phyloP scores from a whole-genome alignment of 371 early-diverging fungal genomes.

The Coemansia sp. region DNA sequence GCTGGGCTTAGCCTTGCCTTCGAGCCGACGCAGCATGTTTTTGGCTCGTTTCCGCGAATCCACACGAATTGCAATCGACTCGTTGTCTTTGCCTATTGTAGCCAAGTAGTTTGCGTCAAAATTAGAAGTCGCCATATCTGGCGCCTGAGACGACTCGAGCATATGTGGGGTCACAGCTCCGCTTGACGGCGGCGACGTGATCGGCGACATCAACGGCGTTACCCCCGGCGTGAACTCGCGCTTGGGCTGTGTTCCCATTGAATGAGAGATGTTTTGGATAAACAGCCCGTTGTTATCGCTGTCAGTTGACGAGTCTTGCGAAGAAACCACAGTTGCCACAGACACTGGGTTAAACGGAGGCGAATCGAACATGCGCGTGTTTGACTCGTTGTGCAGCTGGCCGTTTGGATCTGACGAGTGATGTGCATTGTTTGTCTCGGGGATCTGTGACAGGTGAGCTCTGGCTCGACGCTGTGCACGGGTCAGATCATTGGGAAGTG shows the following conservation, averaged over 20 bases:
- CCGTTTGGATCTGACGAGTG: not conserved
- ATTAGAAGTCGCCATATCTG: constrained; percentile 22
- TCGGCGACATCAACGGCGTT: not conserved
- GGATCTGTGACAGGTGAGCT: not conserved
- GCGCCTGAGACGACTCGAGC: not conserved
- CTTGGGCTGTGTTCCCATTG: not conserved
- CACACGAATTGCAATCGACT: constrained; percentile 23
- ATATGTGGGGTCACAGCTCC: constrained; percentile 1
- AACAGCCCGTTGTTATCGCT: constrained; percentile 5
- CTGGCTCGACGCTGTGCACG: constrained; percentile 2
- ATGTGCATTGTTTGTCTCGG: not conserved
- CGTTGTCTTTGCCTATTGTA: constrained; percentile 18
- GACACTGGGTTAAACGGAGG: constrained; percentile 17
- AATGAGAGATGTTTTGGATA: not conserved
- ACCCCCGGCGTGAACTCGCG: not conserved
- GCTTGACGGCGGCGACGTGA: not conserved
- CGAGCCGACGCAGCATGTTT: constrained; percentile 19
- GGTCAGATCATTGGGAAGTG: not conserved
- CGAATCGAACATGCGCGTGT: constrained; percentile 7
- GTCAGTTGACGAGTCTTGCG: not conserved
- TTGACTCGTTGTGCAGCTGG: not conserved
- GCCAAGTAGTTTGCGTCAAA: constrained; percentile 35
- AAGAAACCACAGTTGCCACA: constrained; percentile 10
- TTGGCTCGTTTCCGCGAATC: constrained; percentile 26
- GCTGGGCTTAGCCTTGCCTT: constrained; percentile 13